These are phyloP conservation scores for Phanerodontia chrysosporium DNA, from an alignment of 768 basidiomycete species.

Conservation along the genomic window DNA sequence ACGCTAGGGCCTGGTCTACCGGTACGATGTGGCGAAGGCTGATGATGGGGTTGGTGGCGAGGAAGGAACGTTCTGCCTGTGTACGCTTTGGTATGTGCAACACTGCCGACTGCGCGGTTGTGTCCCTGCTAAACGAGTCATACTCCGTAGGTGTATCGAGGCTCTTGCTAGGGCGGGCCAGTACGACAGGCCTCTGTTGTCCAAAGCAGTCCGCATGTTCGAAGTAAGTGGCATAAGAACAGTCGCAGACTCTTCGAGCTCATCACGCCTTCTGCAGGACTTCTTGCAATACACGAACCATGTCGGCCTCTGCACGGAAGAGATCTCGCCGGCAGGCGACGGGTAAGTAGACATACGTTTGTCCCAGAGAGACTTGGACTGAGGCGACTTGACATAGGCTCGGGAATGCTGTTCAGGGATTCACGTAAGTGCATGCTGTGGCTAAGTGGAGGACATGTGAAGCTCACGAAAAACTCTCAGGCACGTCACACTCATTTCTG, in stretches of 20 bases:
- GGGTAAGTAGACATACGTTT: slow-evolving; percentile 46
- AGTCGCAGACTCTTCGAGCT: no score
- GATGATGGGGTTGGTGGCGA: slow-evolving; percentile 95
- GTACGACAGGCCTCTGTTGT: slow-evolving; percentile 62
- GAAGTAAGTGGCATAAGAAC: no score
- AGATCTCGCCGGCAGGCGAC: slow-evolving; percentile 82
- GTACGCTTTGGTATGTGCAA: slow-evolving; percentile 62
- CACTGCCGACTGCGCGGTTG: neutral
- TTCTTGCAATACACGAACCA: slow-evolving; percentile 84
- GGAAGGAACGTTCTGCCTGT: slow-evolving; percentile 92
- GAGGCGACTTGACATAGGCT: slow-evolving; percentile 40
- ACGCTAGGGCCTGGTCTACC: slow-evolving; percentile 72
- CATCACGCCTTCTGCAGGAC: no score
- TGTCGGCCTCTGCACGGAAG: slow-evolving; percentile 81
- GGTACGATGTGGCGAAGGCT: slow-evolving; percentile 82
- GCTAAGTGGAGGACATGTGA: neutral
- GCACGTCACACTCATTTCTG: slow-evolving; percentile 81
- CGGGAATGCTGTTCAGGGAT: slow-evolving; percentile 86
- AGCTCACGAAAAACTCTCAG: slow-evolving; percentile 29
- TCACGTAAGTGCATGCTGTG: slow-evolving; percentile 55
- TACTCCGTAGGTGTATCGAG: slow-evolving; percentile 66
- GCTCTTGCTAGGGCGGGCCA: slow-evolving; percentile 86
- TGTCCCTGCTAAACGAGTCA: neutral
- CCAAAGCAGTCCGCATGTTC: slow-evolving; percentile 79
- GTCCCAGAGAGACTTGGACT: no score